Percentiles rank a stretch among this genome's conserved stretches.
Evolutionary conservation across 768 basidiomycete species (phyloP).

Genomic region (Mycena filopes): DNA sequence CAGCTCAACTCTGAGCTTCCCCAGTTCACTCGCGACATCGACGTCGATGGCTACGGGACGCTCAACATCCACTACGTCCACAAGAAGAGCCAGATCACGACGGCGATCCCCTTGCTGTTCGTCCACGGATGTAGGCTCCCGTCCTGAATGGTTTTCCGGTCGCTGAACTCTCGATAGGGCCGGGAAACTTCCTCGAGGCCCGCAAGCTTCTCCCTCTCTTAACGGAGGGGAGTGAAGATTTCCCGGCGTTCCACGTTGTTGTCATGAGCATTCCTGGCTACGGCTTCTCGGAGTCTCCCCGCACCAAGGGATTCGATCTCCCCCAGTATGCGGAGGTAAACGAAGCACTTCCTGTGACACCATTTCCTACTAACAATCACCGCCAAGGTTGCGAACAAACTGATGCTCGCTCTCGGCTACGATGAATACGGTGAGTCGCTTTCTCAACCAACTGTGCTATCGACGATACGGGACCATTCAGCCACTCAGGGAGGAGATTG

Average conservation of each 20-base stretch:
- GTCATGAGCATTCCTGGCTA: constrained; percentile 67
- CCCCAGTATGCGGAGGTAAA: constrained; percentile 58
- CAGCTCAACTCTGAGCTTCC: constrained; percentile 61
- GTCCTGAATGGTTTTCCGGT: neutral
- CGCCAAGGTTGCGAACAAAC: neutral
- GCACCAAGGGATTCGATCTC: constrained; percentile 57
- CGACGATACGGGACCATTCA: neutral
- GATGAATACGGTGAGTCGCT: constrained; percentile 15
- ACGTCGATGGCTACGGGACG: constrained; percentile 55
- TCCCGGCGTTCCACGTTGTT: constrained; percentile 73
- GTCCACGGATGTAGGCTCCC: constrained; percentile 63
- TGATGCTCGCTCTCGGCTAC: constrained; percentile 4
- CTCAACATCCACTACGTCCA: constrained; percentile 67
- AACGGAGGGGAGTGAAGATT: constrained; percentile 48
- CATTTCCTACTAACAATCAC: neutral
- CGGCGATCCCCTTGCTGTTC: constrained; percentile 67
- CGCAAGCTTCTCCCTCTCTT: constrained; percentile 66
- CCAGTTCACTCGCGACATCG: constrained; percentile 64
- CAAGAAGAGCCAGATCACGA: constrained; percentile 51
- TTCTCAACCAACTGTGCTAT: neutral
- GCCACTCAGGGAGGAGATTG: constrained; percentile 13
- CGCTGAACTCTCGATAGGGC: neutral
- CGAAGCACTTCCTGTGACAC: neutral
- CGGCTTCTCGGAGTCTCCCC: constrained; percentile 68
- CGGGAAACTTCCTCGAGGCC: neutral